Evolutionary conservation across 2,329 filamentous ascomycete species (phyloP).

Genomic region (Emericellopsis cladophorae): DNA sequence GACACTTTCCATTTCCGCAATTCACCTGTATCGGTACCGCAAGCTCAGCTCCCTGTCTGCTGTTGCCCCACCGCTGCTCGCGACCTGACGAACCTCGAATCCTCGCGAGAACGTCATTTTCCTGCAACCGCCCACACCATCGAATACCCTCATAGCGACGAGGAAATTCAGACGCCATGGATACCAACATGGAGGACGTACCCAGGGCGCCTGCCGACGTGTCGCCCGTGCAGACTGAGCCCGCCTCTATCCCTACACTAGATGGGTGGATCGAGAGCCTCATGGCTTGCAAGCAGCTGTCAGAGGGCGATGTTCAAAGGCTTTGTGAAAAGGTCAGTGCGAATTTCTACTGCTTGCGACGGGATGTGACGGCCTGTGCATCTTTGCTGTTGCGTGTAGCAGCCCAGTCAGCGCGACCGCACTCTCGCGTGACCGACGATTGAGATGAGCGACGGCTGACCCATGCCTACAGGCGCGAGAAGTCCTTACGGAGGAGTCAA

Average conservation of each 20-base stretch:
- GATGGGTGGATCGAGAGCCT: conserved; percentile 98
- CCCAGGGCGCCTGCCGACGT: conserved; percentile 73
- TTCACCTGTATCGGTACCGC: too few relatives aligned
- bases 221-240: conserved; percentile 60
- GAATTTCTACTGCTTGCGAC: not conserved
- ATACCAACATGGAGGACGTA: conserved; percentile 98
- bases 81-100: not conserved
- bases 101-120: not conserved
- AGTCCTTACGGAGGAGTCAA: conserved; percentile 93
- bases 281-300: conserved; percentile 97
- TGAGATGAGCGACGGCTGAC: not conserved
- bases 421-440: not conserved
- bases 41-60: not conserved
- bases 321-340: conserved; percentile 83
- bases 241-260: conserved; percentile 79
- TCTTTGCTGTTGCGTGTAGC: too few relatives aligned
- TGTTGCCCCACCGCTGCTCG: not conserved
- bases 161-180: conserved; percentile 45
- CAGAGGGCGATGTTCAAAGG: conserved; percentile 87
- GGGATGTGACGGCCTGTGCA: too few relatives aligned
- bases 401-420: conserved; percentile 4
- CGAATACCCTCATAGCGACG: conserved; percentile 1
- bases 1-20: not conserved
- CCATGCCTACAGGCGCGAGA: conserved; percentile 62
- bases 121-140: not conserved